Evolutionary conservation across 305 asterid genomes (phyloP).

Genomic region (Andrographis paniculata): DNA sequence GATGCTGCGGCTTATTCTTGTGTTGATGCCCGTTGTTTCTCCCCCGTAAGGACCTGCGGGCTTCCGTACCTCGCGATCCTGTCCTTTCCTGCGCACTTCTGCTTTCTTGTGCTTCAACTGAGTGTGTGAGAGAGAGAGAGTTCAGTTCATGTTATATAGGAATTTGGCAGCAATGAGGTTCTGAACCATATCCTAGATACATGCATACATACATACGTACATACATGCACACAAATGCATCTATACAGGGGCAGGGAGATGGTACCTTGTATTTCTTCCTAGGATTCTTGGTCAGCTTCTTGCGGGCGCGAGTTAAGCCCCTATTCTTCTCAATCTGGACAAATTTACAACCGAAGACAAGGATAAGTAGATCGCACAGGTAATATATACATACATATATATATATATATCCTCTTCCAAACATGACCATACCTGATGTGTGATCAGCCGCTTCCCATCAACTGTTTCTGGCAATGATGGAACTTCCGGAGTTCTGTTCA

Average conservation of each 20-base stretch:
- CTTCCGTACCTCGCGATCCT: constrained; percentile 47
- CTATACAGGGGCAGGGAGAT: too few species aligned
- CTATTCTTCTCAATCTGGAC: constrained; percentile 78
- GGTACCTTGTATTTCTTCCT: constrained; percentile 92
- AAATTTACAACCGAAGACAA: constrained; percentile 5
- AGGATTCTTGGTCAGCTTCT: constrained; percentile 72
- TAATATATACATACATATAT: too few species aligned
- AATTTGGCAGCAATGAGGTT: not conserved
- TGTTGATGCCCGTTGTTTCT: constrained; percentile 76
- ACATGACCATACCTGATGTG: constrained; percentile 36
- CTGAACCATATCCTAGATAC: not conserved
- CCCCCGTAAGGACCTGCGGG: constrained; percentile 69
- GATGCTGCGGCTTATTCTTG: constrained; percentile 48
- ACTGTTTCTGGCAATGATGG: constrained; percentile 41
- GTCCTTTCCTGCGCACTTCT: constrained; percentile 51
- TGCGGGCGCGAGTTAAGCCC: constrained; percentile 85
- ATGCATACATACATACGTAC: not conserved
- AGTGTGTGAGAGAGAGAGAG: constrained; percentile 27
- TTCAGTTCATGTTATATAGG: not conserved
- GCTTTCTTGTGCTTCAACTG: constrained; percentile 70
- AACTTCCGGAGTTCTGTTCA: constrained; percentile 40
- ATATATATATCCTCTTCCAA: not conserved
- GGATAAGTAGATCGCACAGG: not conserved
- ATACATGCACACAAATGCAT: not conserved
- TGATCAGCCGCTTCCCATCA: constrained; percentile 78